A percentile compares a stretch with the other conserved stretches of the same genome.
Evolutionary conservation across 495 filamentous ascomycete species (phyloP).

Genomic region (Penicillium arizonense): DNA sequence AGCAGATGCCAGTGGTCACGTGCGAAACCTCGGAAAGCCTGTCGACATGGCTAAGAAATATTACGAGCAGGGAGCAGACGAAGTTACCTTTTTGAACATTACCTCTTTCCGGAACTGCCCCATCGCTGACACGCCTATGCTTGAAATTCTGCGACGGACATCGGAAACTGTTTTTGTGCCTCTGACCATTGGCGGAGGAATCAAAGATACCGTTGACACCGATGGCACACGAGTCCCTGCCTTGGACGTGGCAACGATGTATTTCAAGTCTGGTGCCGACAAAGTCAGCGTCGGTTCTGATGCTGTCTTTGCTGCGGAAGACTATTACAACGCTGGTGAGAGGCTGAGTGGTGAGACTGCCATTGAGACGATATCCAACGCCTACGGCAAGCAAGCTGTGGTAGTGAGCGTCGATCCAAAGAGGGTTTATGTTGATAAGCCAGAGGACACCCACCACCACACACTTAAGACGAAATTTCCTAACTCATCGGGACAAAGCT

Average conservation of each 20-base stretch:
- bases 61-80: constrained; percentile 95
- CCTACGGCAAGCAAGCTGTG: constrained; percentile 95
- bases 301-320: constrained; percentile 87
- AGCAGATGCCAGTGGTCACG: constrained; percentile 59
- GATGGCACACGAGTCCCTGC: constrained; percentile 86
- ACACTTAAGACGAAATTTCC: constrained; percentile 68
- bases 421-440: constrained; percentile 76
- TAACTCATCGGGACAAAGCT: constrained; percentile 73
- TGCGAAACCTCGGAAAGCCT: constrained; percentile 93
- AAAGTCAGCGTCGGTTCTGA: constrained; percentile 98
- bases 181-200: constrained; percentile 91
- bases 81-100: constrained; percentile 97
- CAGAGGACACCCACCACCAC: constrained; percentile 72
- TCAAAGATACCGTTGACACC: constrained; percentile 83
- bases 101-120: constrained; percentile 96
- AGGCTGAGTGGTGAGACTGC: constrained; percentile 76
- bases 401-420: constrained; percentile 95
- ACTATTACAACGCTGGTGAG: constrained; percentile 70
- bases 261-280: constrained; percentile 97
- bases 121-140: constrained; percentile 87
- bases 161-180: constrained; percentile 97
- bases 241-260: constrained; percentile 90
- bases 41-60: constrained; percentile 92
- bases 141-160: constrained; percentile 83
- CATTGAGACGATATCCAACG: constrained; percentile 89